A percentile compares a stretch with the other conserved stretches of the same genome.
phyloP scores from a whole-genome alignment of 2,329 filamentous ascomycete genomes.

The Fusarium sarcochroum region DNA sequence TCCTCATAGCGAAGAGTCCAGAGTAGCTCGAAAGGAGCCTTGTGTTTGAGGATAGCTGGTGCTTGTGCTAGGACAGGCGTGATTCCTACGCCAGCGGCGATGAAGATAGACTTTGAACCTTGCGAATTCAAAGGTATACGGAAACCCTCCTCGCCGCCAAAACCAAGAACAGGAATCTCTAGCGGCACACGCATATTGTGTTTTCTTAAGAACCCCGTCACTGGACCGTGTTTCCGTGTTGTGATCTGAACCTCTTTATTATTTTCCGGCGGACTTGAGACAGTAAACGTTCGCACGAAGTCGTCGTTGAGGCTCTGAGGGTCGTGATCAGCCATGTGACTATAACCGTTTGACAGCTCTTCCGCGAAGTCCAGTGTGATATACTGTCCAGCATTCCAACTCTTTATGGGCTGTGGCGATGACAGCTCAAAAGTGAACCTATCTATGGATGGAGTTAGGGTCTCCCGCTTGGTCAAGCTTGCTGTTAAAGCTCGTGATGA shows the following conservation, averaged over 20 bases:
- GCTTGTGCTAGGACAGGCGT: slow-evolving; percentile 83
- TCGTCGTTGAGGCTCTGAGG: slow-evolving; percentile 87
- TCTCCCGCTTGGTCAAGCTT: slow-evolving; percentile 69
- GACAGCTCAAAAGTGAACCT: slow-evolving; percentile 69
- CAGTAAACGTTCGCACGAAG: slow-evolving; percentile 85
- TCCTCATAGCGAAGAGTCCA: slow-evolving; percentile 78
- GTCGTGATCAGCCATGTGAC: slow-evolving; percentile 87
- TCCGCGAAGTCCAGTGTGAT: slow-evolving; percentile 79
- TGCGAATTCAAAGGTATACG: slow-evolving; percentile 49
- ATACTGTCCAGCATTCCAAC: slow-evolving; percentile 81
- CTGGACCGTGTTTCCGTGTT: slow-evolving; percentile 76
- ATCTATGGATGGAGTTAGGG: slow-evolving; percentile 75
- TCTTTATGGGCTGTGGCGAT: slow-evolving; percentile 34
- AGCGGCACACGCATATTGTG: slow-evolving; percentile 68
- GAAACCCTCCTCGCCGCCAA: slow-evolving; percentile 73
- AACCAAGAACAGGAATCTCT: slow-evolving; percentile 77
- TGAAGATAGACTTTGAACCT: slow-evolving; percentile 65
- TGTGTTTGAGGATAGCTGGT: slow-evolving; percentile 58
- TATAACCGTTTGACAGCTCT: slow-evolving; percentile 80
- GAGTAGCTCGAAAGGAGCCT: slow-evolving; percentile 66
- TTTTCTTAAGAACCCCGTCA: slow-evolving; percentile 75
- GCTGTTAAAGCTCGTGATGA: slow-evolving; percentile 57
- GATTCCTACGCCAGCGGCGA: slow-evolving; percentile 86
- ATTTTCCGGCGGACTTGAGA: slow-evolving; percentile 71
- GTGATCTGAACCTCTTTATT: slow-evolving; percentile 77